These are phyloP conservation scores for Phytophthora agathidicida DNA, from an alignment of 352 stramenopile genomes.

Conservation along the genomic window DNA sequence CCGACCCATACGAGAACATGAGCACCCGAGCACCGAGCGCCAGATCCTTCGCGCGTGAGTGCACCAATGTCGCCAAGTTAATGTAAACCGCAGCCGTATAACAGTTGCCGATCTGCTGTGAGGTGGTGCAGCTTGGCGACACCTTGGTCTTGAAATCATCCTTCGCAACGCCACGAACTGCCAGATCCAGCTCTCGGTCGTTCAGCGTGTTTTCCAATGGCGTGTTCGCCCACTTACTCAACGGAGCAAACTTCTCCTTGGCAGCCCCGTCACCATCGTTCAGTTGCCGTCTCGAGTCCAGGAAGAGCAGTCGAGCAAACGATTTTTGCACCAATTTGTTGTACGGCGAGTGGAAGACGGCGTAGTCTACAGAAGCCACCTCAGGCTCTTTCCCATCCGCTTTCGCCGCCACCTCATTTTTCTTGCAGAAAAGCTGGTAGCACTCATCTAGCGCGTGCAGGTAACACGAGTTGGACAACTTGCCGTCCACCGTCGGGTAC, in stretches of 20 bases:
- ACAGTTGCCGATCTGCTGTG: conserved; percentile 94
- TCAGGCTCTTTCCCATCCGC: conserved; percentile 12
- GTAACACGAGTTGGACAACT: conserved; percentile 95
- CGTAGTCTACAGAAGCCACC: conserved; percentile 89
- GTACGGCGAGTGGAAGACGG: conserved; percentile 98
- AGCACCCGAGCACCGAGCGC: conserved; percentile 76
- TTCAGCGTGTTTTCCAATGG: conserved; percentile 93
- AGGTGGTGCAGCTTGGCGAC: conserved; percentile 83
- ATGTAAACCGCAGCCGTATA: conserved; percentile 98
- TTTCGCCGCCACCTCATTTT: conserved; percentile 50
- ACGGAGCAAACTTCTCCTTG: conserved; percentile 37
- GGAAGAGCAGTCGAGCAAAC: conserved; percentile 89
- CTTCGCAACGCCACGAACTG: conserved; percentile 80
- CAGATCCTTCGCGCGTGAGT: conserved; percentile 51
- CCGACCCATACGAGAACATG: conserved; percentile 98
- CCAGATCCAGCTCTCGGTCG: conserved; percentile 91
- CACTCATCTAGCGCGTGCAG: conserved; percentile 95
- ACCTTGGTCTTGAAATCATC: conserved; percentile 84
- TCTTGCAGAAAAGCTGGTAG: conserved; percentile 92
- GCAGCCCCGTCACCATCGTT: conserved; percentile 15
- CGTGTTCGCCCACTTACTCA: conserved; percentile 75
- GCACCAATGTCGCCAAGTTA: conserved; percentile 94
- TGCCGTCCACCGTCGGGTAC: conserved; percentile 96
- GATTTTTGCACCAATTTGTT: conserved; percentile 99
- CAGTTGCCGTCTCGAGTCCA: conserved; percentile 54